phyloP scores from a whole-genome alignment of 2,329 filamentous ascomycete genomes.

The Paecilomyces sp. region DNA sequence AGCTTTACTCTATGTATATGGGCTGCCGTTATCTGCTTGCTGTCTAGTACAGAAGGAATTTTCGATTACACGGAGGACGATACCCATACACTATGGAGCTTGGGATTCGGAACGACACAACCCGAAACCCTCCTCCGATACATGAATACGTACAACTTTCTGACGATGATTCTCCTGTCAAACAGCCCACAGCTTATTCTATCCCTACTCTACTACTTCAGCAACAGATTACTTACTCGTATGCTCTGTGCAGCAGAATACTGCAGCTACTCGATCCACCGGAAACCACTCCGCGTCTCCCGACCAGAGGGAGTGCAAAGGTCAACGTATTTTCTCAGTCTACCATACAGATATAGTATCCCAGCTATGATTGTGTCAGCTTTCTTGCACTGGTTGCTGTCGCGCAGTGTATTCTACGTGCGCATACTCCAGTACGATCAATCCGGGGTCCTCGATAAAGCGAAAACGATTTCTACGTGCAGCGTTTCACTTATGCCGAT shows the following conservation, averaged over 20 bases:
- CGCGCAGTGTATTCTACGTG: conserved; percentile 40
- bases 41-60: too few relatives aligned
- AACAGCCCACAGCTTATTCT: conserved; percentile 11
- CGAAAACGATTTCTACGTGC: conserved; percentile 22
- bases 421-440: conserved; percentile 18
- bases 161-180: background rate
- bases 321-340: conserved; percentile 37
- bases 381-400: conserved; percentile 44
- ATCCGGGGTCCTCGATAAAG: conserved; percentile 5
- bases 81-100: background rate
- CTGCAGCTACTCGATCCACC: conserved; percentile 28
- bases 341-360: conserved; percentile 40
- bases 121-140: background rate
- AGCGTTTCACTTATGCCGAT: background rate
- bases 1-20: too few relatives aligned
- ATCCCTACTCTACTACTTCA: conserved; percentile 27
- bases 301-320: conserved; percentile 33
- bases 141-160: background rate
- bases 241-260: conserved; percentile 46
- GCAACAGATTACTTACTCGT: conserved; percentile 33
- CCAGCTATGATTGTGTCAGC: conserved; percentile 29
- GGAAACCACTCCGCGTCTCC: conserved; percentile 39
- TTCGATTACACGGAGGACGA: background rate
- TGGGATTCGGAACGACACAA: background rate
- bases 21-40: too few relatives aligned